Evolutionary conservation across 257 asterid genomes (phyloP).

Genomic region (Linaria vulgaris): DNA sequence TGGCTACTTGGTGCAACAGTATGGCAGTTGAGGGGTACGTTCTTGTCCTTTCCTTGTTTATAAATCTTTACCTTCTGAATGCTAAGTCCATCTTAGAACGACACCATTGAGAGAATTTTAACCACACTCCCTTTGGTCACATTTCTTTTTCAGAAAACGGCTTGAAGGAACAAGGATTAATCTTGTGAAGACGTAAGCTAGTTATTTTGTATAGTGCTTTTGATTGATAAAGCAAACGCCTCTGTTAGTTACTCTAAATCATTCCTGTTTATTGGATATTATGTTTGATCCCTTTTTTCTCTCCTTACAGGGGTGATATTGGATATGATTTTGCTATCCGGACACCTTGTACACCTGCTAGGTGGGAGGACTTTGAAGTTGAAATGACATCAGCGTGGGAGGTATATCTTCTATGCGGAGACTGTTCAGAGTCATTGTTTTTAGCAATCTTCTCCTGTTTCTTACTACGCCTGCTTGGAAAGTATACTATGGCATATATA

Average conservation of each 20-base stretch:
- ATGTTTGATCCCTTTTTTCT: background rate
- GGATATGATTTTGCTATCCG: constrained; percentile 78
- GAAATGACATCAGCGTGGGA: constrained; percentile 99
- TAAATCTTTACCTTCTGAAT: constrained; percentile 3
- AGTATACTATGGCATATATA: background rate
- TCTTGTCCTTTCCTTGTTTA: constrained; percentile 20
- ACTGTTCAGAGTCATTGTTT: constrained; percentile 1
- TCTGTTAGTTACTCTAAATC: constrained; percentile 19
- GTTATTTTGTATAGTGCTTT: constrained; percentile 17
- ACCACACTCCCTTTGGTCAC: constrained; percentile 19
- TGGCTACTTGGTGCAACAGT: constrained; percentile 86
- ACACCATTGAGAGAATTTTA: constrained; percentile 9
- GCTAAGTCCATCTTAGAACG: constrained; percentile 20
- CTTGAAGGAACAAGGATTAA: constrained; percentile 97
- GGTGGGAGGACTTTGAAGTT: constrained; percentile 84
- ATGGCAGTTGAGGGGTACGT: constrained; percentile 80
- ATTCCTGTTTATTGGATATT: constrained; percentile 12
- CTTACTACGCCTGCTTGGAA: constrained; percentile 9
- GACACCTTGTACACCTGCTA: constrained; percentile 80
- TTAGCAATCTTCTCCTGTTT: constrained; percentile 7
- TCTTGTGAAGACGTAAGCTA: constrained; percentile 54
- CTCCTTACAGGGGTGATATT: constrained; percentile 57
- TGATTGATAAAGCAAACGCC: constrained; percentile 11
- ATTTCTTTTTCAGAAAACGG: constrained; percentile 64
- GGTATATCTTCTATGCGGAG: constrained; percentile 43